A percentile compares a stretch with the other conserved stretches of the same genome.
Conservation (phyloP, 768 basidiomycete genomes). For the Pleurotus sapidus region DNA sequence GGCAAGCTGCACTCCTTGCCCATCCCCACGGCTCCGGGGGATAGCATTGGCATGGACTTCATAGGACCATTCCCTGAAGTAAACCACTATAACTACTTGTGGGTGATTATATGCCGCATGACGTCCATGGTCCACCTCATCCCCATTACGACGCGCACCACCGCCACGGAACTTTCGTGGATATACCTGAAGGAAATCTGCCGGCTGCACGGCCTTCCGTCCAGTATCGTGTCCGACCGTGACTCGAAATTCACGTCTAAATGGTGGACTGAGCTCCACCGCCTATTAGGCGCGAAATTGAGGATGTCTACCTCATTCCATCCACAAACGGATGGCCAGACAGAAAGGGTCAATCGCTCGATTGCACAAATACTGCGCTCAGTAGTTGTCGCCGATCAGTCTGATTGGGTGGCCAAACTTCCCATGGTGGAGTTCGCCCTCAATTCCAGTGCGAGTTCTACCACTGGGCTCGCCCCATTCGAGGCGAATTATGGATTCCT, state of each 20-base stretch:
- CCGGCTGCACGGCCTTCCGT: too few species aligned
- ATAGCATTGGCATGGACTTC: conserved; percentile 38
- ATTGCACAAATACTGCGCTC: conserved; percentile 28
- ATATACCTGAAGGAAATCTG: too few species aligned
- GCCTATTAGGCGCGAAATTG: conserved; percentile 24
- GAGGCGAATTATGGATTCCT: conserved; percentile 7
- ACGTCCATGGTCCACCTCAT: conserved; percentile 32
- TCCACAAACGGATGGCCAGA: conserved; percentile 36
- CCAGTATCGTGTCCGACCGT: too few species aligned
- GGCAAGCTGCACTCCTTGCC: conserved; percentile 28
- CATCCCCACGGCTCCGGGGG: conserved; percentile 27
- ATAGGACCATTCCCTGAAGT: conserved; percentile 29
- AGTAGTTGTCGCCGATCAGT: conserved; percentile 21
- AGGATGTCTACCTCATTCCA: conserved; percentile 17
- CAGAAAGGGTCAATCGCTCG: conserved; percentile 21
- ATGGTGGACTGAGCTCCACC: conserved; percentile 12
- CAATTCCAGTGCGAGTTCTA: conserved; percentile 22
- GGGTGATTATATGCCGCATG: conserved; percentile 26
- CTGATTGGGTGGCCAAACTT: conserved; percentile 22
- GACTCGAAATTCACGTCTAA: too few species aligned
- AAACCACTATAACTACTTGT: conserved; percentile 23
- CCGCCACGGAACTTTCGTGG: conserved; percentile 13
- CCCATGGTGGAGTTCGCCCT: conserved; percentile 26
- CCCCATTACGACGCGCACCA: conserved; percentile 19
- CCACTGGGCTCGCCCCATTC: too few species aligned